Evolutionary conservation across 805 yeast genomes (phyloP).

Genomic region (Cyberlindnera suaveolens): DNA sequence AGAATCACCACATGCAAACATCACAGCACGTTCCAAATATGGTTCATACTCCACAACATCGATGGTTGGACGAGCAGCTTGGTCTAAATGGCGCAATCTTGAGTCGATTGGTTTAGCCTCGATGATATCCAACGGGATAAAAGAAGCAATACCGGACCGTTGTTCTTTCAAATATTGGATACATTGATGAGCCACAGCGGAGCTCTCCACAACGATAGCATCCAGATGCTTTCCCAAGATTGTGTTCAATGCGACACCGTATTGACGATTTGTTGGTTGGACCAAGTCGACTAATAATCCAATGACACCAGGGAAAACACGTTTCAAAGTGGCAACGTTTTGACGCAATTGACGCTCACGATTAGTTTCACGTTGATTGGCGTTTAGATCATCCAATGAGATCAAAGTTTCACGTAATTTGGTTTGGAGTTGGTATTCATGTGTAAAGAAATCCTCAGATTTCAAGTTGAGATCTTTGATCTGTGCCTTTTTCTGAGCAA

Average conservation of each 20-base stretch:
- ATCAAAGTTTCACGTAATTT: conserved; percentile 54
- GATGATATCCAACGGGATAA: conserved; percentile 82
- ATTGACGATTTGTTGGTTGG: conserved; percentile 66
- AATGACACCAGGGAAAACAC: conserved; percentile 77
- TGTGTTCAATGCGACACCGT: conserved; percentile 67
- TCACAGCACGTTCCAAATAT: conserved; percentile 67
- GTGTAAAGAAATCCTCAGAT: conserved; percentile 32
- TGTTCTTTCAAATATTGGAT: conserved; percentile 78
- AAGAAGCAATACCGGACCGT: conserved; percentile 77
- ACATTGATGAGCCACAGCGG: conserved; percentile 65
- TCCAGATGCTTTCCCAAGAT: conserved; percentile 76
- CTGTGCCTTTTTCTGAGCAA: conserved; percentile 34
- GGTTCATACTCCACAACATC: conserved; percentile 72
- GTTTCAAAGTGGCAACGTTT: conserved; percentile 59
- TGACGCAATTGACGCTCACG: conserved; percentile 68
- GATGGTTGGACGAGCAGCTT: conserved; percentile 55
- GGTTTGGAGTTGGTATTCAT: conserved; percentile 58
- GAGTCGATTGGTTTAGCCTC: conserved; percentile 48
- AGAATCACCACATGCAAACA: conserved; percentile 73
- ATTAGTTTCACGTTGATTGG: conserved; percentile 69
- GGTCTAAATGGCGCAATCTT: conserved; percentile 46
- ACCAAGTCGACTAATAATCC: conserved; percentile 80
- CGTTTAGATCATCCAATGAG: conserved; percentile 64
- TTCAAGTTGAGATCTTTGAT: conserved; percentile 34
- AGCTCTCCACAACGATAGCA: conserved; percentile 74